phyloP scores from a whole-genome alignment of 345 rosid species.

The Rhodamnia argentea region DNA sequence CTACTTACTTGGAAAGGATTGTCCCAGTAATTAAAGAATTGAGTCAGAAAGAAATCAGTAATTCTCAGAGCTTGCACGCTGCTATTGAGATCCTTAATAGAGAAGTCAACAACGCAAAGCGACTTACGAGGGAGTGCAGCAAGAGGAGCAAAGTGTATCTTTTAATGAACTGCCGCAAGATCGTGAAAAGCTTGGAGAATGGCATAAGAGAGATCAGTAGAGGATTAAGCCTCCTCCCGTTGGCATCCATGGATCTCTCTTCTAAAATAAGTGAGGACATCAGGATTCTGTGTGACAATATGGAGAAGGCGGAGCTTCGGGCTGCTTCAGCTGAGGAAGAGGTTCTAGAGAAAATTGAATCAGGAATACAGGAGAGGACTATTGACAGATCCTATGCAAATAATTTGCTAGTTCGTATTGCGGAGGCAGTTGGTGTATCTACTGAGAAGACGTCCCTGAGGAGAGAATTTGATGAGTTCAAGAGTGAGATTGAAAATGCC shows the following conservation, averaged over 20 bases:
- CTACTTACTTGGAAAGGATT: conserved; percentile 35
- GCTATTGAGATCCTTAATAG: conserved; percentile 40
- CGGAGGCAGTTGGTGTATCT: conserved; percentile 52
- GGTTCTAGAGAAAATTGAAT: conserved; percentile 49
- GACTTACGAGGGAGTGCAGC: conserved; percentile 30
- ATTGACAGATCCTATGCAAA: conserved; percentile 56
- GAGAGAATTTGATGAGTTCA: conserved; percentile 55
- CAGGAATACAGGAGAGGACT: conserved; percentile 58
- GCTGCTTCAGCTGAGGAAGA: conserved; percentile 53
- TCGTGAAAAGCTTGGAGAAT: conserved; percentile 25
- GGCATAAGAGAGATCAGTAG: conserved; percentile 35
- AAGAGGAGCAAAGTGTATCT: conserved; percentile 56
- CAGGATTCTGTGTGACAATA: conserved; percentile 19
- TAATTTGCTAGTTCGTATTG: conserved; percentile 37
- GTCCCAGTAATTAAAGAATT: conserved; percentile 46
- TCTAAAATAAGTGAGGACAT: conserved; percentile 29
- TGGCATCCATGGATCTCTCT: conserved; percentile 48
- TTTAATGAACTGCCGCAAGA: conserved; percentile 41
- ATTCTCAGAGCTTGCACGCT: conserved; percentile 31
- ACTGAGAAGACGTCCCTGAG: conserved; percentile 32
- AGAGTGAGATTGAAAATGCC: conserved; percentile 49
- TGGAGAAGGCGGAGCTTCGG: conserved; percentile 52
- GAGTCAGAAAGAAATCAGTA: conserved; percentile 14
- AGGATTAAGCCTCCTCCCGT: conserved; percentile 46
- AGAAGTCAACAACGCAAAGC: conserved; percentile 40